Percentiles rank a stretch among this genome's conserved stretches.
phyloP scores from a whole-genome alignment of 768 basidiomycete genomes.

The Boletus vermiculosoides region DNA sequence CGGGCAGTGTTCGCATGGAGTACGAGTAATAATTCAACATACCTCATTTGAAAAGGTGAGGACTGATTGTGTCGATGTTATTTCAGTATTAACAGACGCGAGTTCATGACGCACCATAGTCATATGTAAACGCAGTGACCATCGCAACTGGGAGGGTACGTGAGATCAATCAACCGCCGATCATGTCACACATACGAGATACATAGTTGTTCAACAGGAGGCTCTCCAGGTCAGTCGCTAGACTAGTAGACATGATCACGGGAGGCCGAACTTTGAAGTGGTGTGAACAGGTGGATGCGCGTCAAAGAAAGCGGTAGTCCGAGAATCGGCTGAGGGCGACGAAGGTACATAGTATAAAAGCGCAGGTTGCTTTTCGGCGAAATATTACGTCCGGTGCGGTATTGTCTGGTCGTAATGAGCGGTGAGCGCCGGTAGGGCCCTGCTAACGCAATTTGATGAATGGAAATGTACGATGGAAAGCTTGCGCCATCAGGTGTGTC shows the following conservation, averaged over 20 bases:
- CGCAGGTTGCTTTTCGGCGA: not conserved
- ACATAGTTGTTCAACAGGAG: slow-evolving; percentile 7
- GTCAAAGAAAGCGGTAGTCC: not conserved
- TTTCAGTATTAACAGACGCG: not conserved
- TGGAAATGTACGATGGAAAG: not conserved
- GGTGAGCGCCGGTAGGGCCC: not conserved
- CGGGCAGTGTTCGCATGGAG: not conserved
- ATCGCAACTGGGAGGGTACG: not conserved
- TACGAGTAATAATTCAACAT: not conserved
- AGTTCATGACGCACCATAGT: slow-evolving; percentile 5
- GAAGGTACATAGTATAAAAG: not conserved
- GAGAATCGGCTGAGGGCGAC: too few species aligned
- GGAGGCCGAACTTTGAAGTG: not conserved
- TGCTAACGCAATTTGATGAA: not conserved
- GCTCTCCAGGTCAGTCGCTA: not conserved
- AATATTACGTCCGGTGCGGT: not conserved
- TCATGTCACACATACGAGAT: not conserved
- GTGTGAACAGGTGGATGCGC: not conserved
- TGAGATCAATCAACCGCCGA: not conserved
- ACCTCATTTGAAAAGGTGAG: slow-evolving; percentile 11
- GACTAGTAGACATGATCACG: slow-evolving; percentile 2
- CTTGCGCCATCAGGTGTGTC: not conserved
- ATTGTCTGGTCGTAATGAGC: too few species aligned
- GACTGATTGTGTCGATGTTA: not conserved
- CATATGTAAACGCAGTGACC: not conserved